Percentiles rank a stretch among this genome's conserved stretches.
phyloP scores from a whole-genome alignment of 2,329 filamentous ascomycete species.

The Alternaria atra region DNA sequence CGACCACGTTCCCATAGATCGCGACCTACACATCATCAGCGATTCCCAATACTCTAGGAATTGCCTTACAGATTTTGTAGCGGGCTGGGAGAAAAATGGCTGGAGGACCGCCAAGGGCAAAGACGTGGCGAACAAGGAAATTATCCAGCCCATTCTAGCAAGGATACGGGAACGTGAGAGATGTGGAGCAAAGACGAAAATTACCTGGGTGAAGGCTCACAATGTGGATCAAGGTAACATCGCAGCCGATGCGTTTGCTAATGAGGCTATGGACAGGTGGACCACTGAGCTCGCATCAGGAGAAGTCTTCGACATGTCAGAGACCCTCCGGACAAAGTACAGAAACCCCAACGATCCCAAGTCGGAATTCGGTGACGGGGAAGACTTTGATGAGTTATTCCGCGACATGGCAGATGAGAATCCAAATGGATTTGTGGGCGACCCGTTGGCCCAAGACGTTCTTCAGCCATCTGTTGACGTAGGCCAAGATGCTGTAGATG shows the following conservation, averaged over 20 bases:
- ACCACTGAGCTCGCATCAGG: slow-evolving; percentile 6
- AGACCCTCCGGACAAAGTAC: slow-evolving; percentile 11
- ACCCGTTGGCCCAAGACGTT: not conserved
- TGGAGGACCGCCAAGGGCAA: slow-evolving; percentile 80
- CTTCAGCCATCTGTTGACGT: not conserved
- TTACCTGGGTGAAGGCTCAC: slow-evolving; percentile 93
- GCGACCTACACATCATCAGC: slow-evolving; percentile 79
- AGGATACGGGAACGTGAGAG: slow-evolving; percentile 74
- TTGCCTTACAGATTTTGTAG: slow-evolving; percentile 85
- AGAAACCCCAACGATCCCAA: slow-evolving; percentile 1
- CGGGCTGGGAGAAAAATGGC: slow-evolving; percentile 75
- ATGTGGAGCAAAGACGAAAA: slow-evolving; percentile 66
- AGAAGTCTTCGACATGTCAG: slow-evolving; percentile 9
- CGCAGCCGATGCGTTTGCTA: slow-evolving; percentile 71
- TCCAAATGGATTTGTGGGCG: not conserved
- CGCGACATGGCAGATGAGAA: not conserved
- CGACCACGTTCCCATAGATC: slow-evolving; percentile 73
- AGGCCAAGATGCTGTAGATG: not conserved
- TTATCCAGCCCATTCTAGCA: slow-evolving; percentile 76
- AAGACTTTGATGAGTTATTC: not conserved
- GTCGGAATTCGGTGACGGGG: not conserved
- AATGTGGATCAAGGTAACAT: slow-evolving; percentile 75
- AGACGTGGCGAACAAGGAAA: slow-evolving; percentile 84
- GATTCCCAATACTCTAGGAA: slow-evolving; percentile 93
- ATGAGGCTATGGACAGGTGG: slow-evolving; percentile 12